A percentile compares a stretch with the other conserved stretches of the same genome.
Evolutionary conservation across 352 stramenopile species (phyloP).

Genomic region (Globisporangium polare): DNA sequence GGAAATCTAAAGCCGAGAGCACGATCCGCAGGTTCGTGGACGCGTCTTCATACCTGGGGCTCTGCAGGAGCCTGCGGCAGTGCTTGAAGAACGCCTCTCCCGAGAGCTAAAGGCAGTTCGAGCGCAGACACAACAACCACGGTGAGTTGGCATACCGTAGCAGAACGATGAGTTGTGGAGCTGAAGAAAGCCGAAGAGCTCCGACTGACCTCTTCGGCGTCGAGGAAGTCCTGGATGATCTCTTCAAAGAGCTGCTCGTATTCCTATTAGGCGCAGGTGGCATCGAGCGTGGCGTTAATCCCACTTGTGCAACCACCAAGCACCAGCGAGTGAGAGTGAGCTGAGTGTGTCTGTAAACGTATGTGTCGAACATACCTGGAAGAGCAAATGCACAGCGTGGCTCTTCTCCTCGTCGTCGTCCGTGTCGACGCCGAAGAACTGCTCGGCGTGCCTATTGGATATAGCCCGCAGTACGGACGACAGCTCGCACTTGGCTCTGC

Average conservation of each 20-base stretch:
- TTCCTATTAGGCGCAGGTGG: constrained; percentile 18
- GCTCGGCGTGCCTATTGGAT: constrained; percentile 25
- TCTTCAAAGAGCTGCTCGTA: constrained; percentile 55
- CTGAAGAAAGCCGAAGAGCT: background rate
- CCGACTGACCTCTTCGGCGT: constrained; percentile 26
- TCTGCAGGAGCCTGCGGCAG: constrained; percentile 32
- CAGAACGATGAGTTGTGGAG: background rate
- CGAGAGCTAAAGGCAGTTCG: constrained; percentile 24
- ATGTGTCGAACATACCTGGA: constrained; percentile 29
- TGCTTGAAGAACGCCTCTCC: constrained; percentile 45
- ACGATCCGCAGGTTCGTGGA: constrained; percentile 38
- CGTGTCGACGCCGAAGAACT: constrained; percentile 28
- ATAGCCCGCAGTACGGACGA: background rate
- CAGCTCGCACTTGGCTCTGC: background rate
- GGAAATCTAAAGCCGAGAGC: constrained; percentile 52
- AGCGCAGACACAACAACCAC: no score
- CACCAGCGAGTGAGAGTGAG: background rate
- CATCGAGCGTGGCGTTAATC: background rate
- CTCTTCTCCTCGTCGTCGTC: constrained; percentile 27
- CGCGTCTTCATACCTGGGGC: constrained; percentile 29
- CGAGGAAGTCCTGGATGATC: constrained; percentile 37
- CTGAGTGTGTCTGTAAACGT: no score
- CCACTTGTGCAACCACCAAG: no score
- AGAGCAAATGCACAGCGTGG: constrained; percentile 40
- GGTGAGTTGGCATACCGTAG: background rate